These are phyloP conservation scores for Nemania abortiva DNA, from an alignment of 2,329 filamentous ascomycete species.

Conservation along the genomic window DNA sequence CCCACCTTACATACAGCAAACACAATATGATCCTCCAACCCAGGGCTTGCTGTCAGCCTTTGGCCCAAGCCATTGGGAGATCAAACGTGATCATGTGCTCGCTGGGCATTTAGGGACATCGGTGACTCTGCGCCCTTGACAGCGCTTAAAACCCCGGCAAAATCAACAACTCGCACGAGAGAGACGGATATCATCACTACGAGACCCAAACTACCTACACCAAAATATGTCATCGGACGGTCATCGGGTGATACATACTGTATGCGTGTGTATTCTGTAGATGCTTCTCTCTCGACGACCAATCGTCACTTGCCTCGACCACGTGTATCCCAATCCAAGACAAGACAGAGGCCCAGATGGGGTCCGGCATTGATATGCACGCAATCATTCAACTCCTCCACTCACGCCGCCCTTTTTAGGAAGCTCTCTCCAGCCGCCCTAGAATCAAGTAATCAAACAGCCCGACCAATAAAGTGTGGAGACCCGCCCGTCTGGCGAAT, in stretches of 20 bases:
- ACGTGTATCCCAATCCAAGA: slow-evolving; percentile 28
- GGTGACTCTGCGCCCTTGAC: slow-evolving; percentile 24
- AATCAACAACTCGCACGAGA: slow-evolving; percentile 13
- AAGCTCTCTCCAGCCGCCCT: slow-evolving; percentile 34
- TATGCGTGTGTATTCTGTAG: too few relatives aligned
- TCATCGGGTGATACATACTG: neutral
- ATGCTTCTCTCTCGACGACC: neutral
- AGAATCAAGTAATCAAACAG: slow-evolving; percentile 32
- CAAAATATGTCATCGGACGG: slow-evolving; percentile 1
- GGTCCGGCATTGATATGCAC: slow-evolving; percentile 38
- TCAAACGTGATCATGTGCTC: slow-evolving; percentile 28
- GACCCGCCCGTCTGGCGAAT: slow-evolving; percentile 22
- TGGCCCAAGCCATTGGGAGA: slow-evolving; percentile 30
- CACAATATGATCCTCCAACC: slow-evolving; percentile 8
- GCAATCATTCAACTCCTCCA: slow-evolving; percentile 31
- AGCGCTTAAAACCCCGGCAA: slow-evolving; percentile 28
- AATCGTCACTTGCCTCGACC: slow-evolving; percentile 23
- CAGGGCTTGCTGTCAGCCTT: slow-evolving; percentile 19
- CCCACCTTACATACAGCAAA: neutral
- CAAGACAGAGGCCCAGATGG: slow-evolving; percentile 26
- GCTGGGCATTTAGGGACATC: neutral
- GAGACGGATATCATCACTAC: neutral
- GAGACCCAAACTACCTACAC: slow-evolving; percentile 6
- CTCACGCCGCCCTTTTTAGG: slow-evolving; percentile 30
- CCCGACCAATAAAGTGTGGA: slow-evolving; percentile 25